Base-by-base conservation (phyloP, 306 rosid genomes). In the Calophaca sinica region DNA sequence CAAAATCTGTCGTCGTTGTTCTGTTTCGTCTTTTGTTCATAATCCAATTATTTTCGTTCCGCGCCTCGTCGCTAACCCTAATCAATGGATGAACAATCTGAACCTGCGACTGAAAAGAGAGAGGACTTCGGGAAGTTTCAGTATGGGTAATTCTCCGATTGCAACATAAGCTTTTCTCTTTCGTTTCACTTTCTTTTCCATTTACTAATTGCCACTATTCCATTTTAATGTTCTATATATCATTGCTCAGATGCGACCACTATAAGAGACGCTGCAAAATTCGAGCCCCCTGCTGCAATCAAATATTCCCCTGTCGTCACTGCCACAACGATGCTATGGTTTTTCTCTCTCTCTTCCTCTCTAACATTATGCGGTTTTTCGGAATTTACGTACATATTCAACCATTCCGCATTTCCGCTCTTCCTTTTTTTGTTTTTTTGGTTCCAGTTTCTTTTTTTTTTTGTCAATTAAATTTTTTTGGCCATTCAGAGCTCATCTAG, bases 251-350 rank as follows among this genome's bases (percentile, higher is more conserved):
- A 42, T 88, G 96, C 78, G 79, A 80, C 20, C 93, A 90, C 78
- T 91, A 91, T 11, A 76, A 65, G 76, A 82, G 92, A 66, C 79
- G 90, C 35, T 89, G 94, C 87, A 87, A 69, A 67, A 87, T 91
- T 75, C 90, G 89, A 59, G 85, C 96, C 9, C 94, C 94, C 0
- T 91, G 96, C 45, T 91, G 96, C 75, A 83, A 87, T 62, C 83
- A 77, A 74, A 79, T 87, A 61, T 91, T 87, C 51, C 59, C 82
- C 8, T 91, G 94, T 71, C 90, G 92, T 71, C 93, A 91, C 62
- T 91, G 94, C 81, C 94, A 88, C 84, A 88, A 88, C 90, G 89
- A 91, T 6, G 83, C 89, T 82, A 73, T 60, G 80, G 96, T 84
- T 4, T 33, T 33, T 33, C 2, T 20, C 26, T 20, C 26, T 20